Evolutionary conservation across 805 yeast species (phyloP).

Genomic region (Yarrowia bubula): DNA sequence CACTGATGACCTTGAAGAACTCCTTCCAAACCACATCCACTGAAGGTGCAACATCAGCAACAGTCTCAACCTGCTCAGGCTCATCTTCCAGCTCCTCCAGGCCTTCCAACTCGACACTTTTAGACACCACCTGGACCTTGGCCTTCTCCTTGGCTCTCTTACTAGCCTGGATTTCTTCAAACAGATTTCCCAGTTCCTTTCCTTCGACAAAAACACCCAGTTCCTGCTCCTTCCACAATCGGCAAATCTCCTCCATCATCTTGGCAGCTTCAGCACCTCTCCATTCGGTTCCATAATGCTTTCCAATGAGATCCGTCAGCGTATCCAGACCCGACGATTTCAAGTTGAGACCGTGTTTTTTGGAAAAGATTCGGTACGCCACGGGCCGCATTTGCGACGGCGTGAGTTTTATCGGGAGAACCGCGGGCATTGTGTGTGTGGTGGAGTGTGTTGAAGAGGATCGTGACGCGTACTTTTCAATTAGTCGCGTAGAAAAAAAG

Average conservation of each 20-base stretch:
- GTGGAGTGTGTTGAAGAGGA: background rate
- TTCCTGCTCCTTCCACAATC: slow-evolving; percentile 84
- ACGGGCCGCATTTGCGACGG: slow-evolving; percentile 85
- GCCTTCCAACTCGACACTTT: background rate
- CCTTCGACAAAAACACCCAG: slow-evolving; percentile 84
- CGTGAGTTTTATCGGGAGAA: slow-evolving; percentile 71
- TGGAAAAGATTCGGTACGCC: slow-evolving; percentile 85
- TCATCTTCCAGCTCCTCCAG: background rate
- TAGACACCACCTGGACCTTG: background rate
- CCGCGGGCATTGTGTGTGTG: slow-evolving; percentile 37
- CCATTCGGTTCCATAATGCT: slow-evolving; percentile 84
- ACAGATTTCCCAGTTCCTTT: slow-evolving; percentile 58
- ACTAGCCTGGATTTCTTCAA: slow-evolving; percentile 52
- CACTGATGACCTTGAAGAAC: slow-evolving; percentile 64
- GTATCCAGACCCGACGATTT: slow-evolving; percentile 78
- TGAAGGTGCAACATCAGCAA: background rate
- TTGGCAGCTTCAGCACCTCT: slow-evolving; percentile 59
- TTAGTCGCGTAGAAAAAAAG: background rate
- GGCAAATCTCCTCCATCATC: slow-evolving; percentile 74
- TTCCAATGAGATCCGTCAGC: slow-evolving; percentile 73
- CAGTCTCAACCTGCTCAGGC: background rate
- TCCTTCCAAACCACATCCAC: slow-evolving; percentile 61
- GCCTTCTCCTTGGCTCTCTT: slow-evolving; percentile 7
- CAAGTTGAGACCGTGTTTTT: slow-evolving; percentile 86
- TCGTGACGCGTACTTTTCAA: slow-evolving; percentile 1